Percentiles rank a stretch among this genome's conserved stretches.
These are phyloP conservation scores for Chrysoporthe austroafricana DNA, from an alignment of 2,329 filamentous ascomycete genomes.

Conservation along the genomic window DNA sequence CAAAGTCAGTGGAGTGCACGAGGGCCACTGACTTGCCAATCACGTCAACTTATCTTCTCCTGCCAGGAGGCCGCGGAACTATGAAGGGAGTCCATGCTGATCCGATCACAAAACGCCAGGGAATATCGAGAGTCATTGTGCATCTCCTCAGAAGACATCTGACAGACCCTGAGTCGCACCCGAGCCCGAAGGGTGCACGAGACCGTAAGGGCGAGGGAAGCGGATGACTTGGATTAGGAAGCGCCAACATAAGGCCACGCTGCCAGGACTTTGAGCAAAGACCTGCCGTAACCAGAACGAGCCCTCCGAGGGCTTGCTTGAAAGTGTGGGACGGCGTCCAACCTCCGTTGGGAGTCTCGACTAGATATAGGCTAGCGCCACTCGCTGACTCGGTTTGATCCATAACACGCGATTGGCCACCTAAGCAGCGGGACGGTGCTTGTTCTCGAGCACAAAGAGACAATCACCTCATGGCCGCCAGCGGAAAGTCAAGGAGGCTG, in stretches of 20 bases:
- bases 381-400: neutral
- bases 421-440: neutral
- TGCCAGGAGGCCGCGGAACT: too few relatives aligned
- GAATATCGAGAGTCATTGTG: too few relatives aligned
- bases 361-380: constrained; percentile 11
- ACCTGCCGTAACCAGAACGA: neutral
- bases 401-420: constrained; percentile 18
- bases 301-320: neutral
- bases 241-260: neutral
- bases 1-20: too few relatives aligned
- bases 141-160: too few relatives aligned
- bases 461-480: neutral
- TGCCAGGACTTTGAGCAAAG: neutral
- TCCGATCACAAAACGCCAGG: too few relatives aligned
- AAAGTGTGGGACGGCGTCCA: constrained; percentile 1
- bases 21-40: too few relatives aligned
- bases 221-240: neutral
- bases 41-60: too few relatives aligned
- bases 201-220: neutral
- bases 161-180: too few relatives aligned
- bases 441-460: neutral
- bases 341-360: constrained; percentile 7
- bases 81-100: too few relatives aligned
- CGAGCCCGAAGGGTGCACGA: neutral
- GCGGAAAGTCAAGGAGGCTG: neutral